Conservation (phyloP, 106 monocot species). For the Apostasia ramifera region DNA sequence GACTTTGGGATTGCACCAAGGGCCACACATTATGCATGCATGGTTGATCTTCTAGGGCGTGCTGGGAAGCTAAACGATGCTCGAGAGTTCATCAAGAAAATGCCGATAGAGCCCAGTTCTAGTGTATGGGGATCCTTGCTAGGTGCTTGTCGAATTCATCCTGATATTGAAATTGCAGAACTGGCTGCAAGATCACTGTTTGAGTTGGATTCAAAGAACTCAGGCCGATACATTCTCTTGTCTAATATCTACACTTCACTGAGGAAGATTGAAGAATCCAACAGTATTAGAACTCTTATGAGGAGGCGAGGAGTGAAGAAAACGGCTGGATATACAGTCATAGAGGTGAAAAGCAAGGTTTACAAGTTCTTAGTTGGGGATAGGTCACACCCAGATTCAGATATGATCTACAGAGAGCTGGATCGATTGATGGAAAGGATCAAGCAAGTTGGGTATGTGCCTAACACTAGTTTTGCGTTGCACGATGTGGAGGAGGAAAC, state of each 20-base stretch:
- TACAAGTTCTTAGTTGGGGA: conserved; percentile 34
- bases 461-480: conserved; percentile 26
- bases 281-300: conserved; percentile 23
- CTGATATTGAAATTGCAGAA: conserved; percentile 22
- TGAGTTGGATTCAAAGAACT: conserved; percentile 27
- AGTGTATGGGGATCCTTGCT: conserved; percentile 30
- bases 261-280: conserved; percentile 26
- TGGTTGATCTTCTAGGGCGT: conserved; percentile 26
- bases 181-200: conserved; percentile 28
- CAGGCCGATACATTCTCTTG: conserved; percentile 26
- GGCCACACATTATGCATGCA: conserved; percentile 28
- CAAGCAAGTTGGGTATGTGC: conserved; percentile 22
- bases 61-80: conserved; percentile 26
- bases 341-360: conserved; percentile 28
- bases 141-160: conserved; percentile 33
- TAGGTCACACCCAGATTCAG: conserved; percentile 13
- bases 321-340: conserved; percentile 19
- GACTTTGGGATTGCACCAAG: conserved; percentile 18
- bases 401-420: conserved; percentile 23
- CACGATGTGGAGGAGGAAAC: conserved; percentile 41
- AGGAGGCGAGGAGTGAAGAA: conserved; percentile 20
- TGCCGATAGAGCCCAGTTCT: conserved; percentile 27
- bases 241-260: conserved; percentile 28
- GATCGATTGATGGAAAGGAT: conserved; percentile 31
- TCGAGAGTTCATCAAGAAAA: conserved; percentile 15